Evolutionary conservation across 768 basidiomycete genomes (phyloP).

Genomic region (Naganishia randhawae): DNA sequence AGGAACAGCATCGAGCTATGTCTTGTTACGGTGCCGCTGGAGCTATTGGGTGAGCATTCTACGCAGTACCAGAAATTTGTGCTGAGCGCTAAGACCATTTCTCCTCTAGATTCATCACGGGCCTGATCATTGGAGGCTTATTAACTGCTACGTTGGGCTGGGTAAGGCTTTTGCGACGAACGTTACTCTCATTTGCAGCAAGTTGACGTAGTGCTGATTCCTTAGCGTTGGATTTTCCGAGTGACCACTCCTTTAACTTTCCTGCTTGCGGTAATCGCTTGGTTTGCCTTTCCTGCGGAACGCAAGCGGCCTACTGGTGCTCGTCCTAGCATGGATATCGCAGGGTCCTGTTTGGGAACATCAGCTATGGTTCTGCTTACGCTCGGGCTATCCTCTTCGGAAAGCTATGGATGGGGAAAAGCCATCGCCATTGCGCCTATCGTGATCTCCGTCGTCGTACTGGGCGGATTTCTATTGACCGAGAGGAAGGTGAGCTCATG

Average conservation of each 20-base stretch:
- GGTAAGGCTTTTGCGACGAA: background rate
- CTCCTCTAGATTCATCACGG: constrained; percentile 4
- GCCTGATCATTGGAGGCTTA: constrained; percentile 8
- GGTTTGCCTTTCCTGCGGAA: constrained; percentile 25
- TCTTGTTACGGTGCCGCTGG: constrained; percentile 28
- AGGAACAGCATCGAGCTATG: constrained; percentile 27
- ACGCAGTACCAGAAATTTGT: background rate
- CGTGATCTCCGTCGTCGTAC: constrained; percentile 23
- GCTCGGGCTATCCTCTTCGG: constrained; percentile 26
- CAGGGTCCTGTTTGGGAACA: constrained; percentile 30
- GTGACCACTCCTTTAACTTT: constrained; percentile 15
- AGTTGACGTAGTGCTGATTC: background rate
- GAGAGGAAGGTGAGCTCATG: constrained; percentile 26
- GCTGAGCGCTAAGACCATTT: background rate
- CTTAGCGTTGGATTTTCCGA: constrained; percentile 19
- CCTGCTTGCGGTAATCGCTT: constrained; percentile 15
- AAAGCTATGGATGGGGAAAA: constrained; percentile 28
- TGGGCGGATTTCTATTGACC: constrained; percentile 28
- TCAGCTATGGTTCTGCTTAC: constrained; percentile 29
- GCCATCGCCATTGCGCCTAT: constrained; percentile 29
- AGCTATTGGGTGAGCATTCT: constrained; percentile 23
- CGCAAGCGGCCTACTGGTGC: constrained; percentile 1
- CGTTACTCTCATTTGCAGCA: background rate
- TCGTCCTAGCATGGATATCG: constrained; percentile 30
- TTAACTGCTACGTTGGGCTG: constrained; percentile 16